Evolutionary conservation across 2,329 filamentous ascomycete genomes (phyloP).

Genomic region (Phyllachora maydis): DNA sequence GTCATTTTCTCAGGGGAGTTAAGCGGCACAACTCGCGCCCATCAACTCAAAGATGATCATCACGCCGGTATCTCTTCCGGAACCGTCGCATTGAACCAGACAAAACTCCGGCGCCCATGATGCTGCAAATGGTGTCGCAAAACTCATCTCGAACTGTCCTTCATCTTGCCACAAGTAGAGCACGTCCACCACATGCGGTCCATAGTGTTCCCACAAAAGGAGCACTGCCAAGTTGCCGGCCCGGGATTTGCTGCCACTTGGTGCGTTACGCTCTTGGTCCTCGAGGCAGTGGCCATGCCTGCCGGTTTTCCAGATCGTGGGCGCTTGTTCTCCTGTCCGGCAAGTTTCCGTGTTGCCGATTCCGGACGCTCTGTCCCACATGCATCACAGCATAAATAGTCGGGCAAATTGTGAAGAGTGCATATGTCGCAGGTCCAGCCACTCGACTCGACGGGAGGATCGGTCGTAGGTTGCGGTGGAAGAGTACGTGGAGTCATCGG

Average conservation of each 20-base stretch:
- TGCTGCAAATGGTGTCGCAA: no score
- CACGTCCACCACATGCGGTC: slow-evolving; percentile 37
- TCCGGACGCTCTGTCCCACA: slow-evolving; percentile 23
- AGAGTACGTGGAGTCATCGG: not conserved
- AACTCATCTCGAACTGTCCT: slow-evolving; percentile 22
- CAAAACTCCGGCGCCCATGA: no score
- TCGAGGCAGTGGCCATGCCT: slow-evolving; percentile 2
- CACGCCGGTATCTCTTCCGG: no score
- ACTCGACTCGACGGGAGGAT: slow-evolving; percentile 2
- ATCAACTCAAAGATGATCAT: no score
- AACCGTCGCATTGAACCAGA: no score
- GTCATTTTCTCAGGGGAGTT: no score
- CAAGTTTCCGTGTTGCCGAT: slow-evolving; percentile 6
- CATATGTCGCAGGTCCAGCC: slow-evolving; percentile 33
- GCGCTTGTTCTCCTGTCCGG: slow-evolving; percentile 2
- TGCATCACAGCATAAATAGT: slow-evolving; percentile 32
- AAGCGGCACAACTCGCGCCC: no score
- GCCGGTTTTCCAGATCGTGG: no score
- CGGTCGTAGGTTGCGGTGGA: slow-evolving; percentile 1
- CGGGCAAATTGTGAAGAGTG: slow-evolving; percentile 31
- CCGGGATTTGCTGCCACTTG: slow-evolving; percentile 3
- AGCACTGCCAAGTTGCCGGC: slow-evolving; percentile 26
- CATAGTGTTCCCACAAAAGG: slow-evolving; percentile 27
- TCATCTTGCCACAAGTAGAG: slow-evolving; percentile 30
- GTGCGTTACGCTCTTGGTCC: slow-evolving; percentile 2